Conservation (phyloP, 176 grass and related monocot genomes). For the Carex kokanica region DNA sequence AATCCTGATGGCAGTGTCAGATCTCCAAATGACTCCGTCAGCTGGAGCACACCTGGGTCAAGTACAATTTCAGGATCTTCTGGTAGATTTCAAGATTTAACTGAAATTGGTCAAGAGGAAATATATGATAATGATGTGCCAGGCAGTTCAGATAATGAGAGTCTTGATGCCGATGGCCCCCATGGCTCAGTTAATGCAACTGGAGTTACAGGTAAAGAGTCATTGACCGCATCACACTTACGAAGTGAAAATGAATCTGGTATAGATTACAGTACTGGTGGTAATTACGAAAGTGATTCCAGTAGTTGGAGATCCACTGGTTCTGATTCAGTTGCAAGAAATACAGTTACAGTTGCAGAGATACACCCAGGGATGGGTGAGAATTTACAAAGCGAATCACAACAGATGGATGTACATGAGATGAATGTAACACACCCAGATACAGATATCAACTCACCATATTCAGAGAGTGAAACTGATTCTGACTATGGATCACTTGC, state of each 20-base stretch:
- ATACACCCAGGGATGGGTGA: neutral
- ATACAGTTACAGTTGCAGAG: neutral
- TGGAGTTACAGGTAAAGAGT: neutral
- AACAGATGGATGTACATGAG: conserved; percentile 1
- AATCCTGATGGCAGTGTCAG: conserved; percentile 1
- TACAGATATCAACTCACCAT: neutral
- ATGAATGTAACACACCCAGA: conserved; percentile 20
- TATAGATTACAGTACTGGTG: neutral
- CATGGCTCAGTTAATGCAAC: neutral
- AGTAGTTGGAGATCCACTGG: neutral
- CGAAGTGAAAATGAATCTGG: conserved; percentile 15
- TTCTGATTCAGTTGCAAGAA: neutral
- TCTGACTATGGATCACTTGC: conserved; percentile 24
- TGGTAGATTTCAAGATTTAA: conserved; percentile 13
- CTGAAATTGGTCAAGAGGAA: conserved; percentile 14
- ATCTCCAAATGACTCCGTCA: conserved; percentile 9
- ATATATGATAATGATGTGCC: neutral
- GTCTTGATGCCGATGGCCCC: conserved; percentile 10
- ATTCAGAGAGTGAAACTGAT: conserved; percentile 24
- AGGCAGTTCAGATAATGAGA: neutral
- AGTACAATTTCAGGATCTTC: neutral
- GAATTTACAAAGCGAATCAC: neutral
- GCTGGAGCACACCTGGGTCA: conserved; percentile 8
- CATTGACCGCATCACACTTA: conserved; percentile 3
- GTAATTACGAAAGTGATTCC: conserved; percentile 14